Percentiles rank a stretch among this genome's conserved stretches.
These are phyloP conservation scores for Solanum arcanum DNA, from an alignment of 257 asterid genomes.

Conservation along the genomic window DNA sequence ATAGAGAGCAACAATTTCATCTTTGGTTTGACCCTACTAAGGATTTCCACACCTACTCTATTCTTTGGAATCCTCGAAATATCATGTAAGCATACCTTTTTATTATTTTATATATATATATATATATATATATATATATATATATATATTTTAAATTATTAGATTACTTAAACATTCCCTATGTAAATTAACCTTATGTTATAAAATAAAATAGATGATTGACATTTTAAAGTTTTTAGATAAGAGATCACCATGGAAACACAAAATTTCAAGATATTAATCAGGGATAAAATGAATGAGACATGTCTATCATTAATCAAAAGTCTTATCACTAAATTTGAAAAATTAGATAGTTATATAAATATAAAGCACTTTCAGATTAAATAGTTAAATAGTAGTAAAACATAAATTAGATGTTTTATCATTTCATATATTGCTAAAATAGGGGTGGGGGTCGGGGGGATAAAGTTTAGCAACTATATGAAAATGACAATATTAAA, in stretches of 20 bases:
- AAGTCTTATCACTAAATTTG: neutral
- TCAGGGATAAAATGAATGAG: neutral
- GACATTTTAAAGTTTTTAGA: neutral
- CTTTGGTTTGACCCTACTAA: constrained; percentile 55
- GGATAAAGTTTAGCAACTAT: neutral
- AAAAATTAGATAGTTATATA: neutral
- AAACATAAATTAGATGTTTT: neutral
- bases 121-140: too few relatives aligned
- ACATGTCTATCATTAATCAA: neutral
- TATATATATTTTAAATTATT: too few relatives aligned
- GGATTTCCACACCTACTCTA: constrained; percentile 48
- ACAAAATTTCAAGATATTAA: neutral
- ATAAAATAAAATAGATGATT: neutral
- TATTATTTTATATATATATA: too few relatives aligned
- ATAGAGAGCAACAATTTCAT: constrained; percentile 35
- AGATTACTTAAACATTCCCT: neutral
- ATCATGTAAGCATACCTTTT: constrained; percentile 25
- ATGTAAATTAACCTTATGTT: neutral
- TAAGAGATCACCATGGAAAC: neutral
- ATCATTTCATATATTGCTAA: neutral
- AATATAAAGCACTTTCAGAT: neutral
- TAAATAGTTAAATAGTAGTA: neutral
- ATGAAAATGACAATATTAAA: neutral
- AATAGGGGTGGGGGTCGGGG: neutral
- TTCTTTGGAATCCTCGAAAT: constrained; percentile 49